phyloP scores from a whole-genome alignment of 257 asterid genomes.

The Lavandula angustifolia region DNA sequence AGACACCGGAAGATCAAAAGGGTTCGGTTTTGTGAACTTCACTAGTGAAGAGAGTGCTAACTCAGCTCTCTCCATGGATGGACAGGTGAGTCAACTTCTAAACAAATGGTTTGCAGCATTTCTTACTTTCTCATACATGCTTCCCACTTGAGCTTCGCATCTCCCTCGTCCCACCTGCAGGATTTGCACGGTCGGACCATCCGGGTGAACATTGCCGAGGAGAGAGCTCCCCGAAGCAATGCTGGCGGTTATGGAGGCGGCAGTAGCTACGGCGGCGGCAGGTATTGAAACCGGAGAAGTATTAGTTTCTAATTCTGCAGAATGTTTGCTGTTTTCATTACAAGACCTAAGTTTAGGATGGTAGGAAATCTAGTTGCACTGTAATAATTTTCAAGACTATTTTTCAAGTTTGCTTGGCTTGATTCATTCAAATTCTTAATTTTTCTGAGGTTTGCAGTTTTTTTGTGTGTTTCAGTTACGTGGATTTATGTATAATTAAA shows the following conservation, averaged over 20 bases:
- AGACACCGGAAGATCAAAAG: constrained; percentile 75
- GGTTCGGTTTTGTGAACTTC: constrained; percentile 83
- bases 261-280: not conserved
- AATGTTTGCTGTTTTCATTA: not conserved
- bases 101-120: not conserved
- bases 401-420: not conserved
- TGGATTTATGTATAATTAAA: no score
- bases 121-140: not conserved
- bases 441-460: not conserved
- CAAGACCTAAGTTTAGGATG: not conserved
- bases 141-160: not conserved
- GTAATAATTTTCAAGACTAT: not conserved
- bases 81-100: constrained; percentile 55
- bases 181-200: constrained; percentile 33
- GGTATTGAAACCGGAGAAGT: not conserved
- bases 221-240: constrained; percentile 35
- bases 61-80: constrained; percentile 79
- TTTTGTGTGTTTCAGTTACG: no score
- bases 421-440: not conserved
- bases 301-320: constrained; percentile 6
- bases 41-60: constrained; percentile 51
- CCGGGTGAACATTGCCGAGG: constrained; percentile 27
- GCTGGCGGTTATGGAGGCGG: not conserved
- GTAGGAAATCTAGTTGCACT: constrained; percentile 10
- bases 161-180: constrained; percentile 1